Evolutionary conservation across 805 yeast genomes (phyloP), one percentile per base, ranked within the genome.

Genomic region (Pichia exigua): DNA sequence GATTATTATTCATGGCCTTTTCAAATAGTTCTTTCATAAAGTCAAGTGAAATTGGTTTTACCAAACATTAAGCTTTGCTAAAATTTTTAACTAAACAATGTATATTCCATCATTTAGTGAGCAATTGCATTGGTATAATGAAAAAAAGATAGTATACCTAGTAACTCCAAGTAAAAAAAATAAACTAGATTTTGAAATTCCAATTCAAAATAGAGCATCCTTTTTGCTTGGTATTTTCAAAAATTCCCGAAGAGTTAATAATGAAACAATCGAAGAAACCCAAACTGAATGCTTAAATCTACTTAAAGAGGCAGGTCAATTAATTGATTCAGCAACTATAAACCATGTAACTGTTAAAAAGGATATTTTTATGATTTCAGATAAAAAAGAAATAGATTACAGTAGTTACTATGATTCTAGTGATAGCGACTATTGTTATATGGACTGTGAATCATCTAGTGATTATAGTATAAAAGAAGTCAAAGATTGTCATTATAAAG

Each of bases 41-140:
- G 5, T 28, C 10, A 7, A 12, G 12, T 28, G 10, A 28, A 12
- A 30, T 13, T 30, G n/a, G 12, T 10, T 30, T 17, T 17, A n/a
- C 2, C 39, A 17, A 35, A 35, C 20, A 35, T n/a, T 20, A 7
- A 30, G 11, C 47, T 24, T 48, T 49, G 52, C 52, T 49, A 40
- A 17, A 35, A n/a, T 2, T 4, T 7, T n/a, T n/a, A 35, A 8
- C 2, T 35, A n/a, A 35, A 35, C 1, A 17, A 35, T 35, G 39
- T 35, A 15, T 4, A 35, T 45, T 9, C 43, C 35, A 21, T 20
- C 38, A 5, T 44, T 18, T 22, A 21, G n/a, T 42, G 32, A 45
- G 17, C 57, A 54, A 39, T 35, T 45, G 32, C 9, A 21, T 13
- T 49, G 52, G 47, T 52, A 52, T 47, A 32, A 32, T 13, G n/a